Percentiles rank a stretch among this genome's conserved stretches.
phyloP scores from a whole-genome alignment of 306 rosid species.

The Urtica urens region DNA sequence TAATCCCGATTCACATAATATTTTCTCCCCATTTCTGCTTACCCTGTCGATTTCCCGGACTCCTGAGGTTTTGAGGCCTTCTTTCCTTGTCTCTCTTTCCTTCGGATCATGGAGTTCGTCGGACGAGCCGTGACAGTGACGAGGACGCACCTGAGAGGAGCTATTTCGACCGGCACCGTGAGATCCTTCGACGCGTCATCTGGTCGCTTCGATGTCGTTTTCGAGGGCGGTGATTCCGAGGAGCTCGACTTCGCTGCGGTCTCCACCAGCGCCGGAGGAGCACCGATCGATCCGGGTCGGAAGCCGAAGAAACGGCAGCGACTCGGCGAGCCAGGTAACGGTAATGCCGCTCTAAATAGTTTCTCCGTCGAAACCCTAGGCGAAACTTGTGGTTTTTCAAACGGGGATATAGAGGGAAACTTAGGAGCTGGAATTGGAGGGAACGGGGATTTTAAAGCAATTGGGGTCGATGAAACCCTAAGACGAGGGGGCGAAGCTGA shows the following conservation, averaged over 20 bases:
- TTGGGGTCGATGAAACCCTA: constrained; percentile 14
- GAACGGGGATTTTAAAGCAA: constrained; percentile 12
- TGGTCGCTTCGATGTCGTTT: constrained; percentile 48
- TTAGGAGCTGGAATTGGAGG: constrained; percentile 29
- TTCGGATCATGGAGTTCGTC: constrained; percentile 68
- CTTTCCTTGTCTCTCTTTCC: constrained; percentile 4
- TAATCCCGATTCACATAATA: too few relatives aligned
- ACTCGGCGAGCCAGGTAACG: constrained; percentile 38
- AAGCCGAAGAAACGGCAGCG: constrained; percentile 68
- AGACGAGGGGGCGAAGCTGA: not conserved
- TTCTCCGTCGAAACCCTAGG: constrained; percentile 21
- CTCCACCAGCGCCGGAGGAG: constrained; percentile 27
- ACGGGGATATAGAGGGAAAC: constrained; percentile 18
- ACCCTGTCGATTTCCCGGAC: constrained; percentile 4
- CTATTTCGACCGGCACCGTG: constrained; percentile 53
- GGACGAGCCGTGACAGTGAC: constrained; percentile 37
- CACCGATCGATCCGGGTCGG: constrained; percentile 29
- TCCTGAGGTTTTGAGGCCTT: constrained; percentile 1
- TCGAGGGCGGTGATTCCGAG: constrained; percentile 55
- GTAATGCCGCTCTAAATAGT: constrained; percentile 34
- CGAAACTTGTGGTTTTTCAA: constrained; percentile 17
- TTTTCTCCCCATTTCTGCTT: not conserved
- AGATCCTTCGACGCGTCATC: constrained; percentile 58
- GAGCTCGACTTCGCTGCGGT: constrained; percentile 43
- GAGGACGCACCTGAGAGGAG: constrained; percentile 43